Conservation (phyloP, 1,284 basidiomycete genomes). For the Tilletia caries region DNA sequence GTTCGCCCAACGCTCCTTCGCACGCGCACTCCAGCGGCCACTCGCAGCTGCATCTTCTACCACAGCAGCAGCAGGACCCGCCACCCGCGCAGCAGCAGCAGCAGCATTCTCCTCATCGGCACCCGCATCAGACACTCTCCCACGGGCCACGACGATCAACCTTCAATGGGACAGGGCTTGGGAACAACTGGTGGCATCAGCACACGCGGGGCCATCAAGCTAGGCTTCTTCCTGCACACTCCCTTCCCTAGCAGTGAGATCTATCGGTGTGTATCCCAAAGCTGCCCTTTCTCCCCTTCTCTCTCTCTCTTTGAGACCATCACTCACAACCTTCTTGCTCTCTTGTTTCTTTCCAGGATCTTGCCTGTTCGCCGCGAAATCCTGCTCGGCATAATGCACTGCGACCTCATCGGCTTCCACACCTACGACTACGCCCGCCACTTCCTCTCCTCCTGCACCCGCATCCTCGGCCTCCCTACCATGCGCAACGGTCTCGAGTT, state of each 20-base stretch:
- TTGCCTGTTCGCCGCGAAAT: slow-evolving; percentile 95
- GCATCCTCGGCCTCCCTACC: slow-evolving; percentile 89
- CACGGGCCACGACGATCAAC: neutral
- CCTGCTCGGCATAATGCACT: slow-evolving; percentile 87
- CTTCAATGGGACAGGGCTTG: slow-evolving; percentile 22
- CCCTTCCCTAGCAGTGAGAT: slow-evolving; percentile 98
- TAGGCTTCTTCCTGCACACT: slow-evolving; percentile 97
- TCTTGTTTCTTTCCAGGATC: slow-evolving; percentile 53
- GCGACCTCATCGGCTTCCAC: slow-evolving; percentile 84
- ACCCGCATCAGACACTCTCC: neutral
- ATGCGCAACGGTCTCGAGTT: slow-evolving; percentile 97
- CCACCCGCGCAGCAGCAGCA: too few relatives aligned
- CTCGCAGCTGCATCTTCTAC: too few relatives aligned
- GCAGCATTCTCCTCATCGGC: too few relatives aligned
- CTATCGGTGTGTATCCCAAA: slow-evolving; percentile 70
- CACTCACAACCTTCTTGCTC: neutral
- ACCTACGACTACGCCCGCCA: slow-evolving; percentile 99
- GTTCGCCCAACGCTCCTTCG: too few relatives aligned
- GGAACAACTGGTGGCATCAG: slow-evolving; percentile 41
- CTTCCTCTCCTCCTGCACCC: slow-evolving; percentile 95
- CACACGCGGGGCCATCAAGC: slow-evolving; percentile 55
- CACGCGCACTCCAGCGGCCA: too few relatives aligned
- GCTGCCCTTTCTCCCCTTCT: neutral
- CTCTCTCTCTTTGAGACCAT: too few relatives aligned
- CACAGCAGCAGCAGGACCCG: too few relatives aligned